phyloP scores from a whole-genome alignment of 164 flowering plant genomes.

The Saururus chinensis region DNA sequence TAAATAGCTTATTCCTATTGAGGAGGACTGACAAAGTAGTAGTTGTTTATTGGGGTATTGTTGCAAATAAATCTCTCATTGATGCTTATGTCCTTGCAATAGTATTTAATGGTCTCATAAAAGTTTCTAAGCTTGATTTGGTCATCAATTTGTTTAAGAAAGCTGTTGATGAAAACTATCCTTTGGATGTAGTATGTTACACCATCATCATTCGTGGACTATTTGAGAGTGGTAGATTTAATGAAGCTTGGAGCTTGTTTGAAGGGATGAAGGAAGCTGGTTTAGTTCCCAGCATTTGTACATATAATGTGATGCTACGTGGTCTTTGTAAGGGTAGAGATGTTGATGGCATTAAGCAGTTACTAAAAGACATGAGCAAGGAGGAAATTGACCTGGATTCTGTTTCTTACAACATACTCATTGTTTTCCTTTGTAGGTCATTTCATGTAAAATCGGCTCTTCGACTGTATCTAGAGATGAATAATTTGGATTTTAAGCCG shows the following conservation, averaged over 20 bases:
- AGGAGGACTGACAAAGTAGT: slow-evolving; percentile 38
- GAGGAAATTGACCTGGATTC: slow-evolving; percentile 16
- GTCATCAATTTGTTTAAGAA: slow-evolving; percentile 35
- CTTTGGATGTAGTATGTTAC: slow-evolving; percentile 47
- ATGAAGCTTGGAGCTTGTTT: slow-evolving; percentile 37
- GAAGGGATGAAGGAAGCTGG: slow-evolving; percentile 45
- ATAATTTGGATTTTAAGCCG: slow-evolving; percentile 24
- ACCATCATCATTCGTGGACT: slow-evolving; percentile 43
- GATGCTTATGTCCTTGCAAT: slow-evolving; percentile 55
- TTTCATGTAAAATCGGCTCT: slow-evolving; percentile 10
- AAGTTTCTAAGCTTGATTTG: slow-evolving; percentile 23
- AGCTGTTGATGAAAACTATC: slow-evolving; percentile 20
- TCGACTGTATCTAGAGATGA: slow-evolving; percentile 19
- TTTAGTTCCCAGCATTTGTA: slow-evolving; percentile 29
- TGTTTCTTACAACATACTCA: slow-evolving; percentile 15
- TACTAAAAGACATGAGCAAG: slow-evolving; percentile 32
- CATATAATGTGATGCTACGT: slow-evolving; percentile 32
- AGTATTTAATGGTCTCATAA: slow-evolving; percentile 36
- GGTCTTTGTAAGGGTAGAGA: slow-evolving; percentile 34
- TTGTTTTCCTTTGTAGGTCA: slow-evolving; percentile 17
- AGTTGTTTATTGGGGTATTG: slow-evolving; percentile 33
- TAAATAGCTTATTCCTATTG: slow-evolving; percentile 36
- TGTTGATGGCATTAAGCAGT: slow-evolving; percentile 17
- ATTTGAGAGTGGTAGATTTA: slow-evolving; percentile 26
- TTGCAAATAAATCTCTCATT: slow-evolving; percentile 18